Conservation (phyloP, 1,284 basidiomycete genomes). For the Tausonia pullulans region DNA sequence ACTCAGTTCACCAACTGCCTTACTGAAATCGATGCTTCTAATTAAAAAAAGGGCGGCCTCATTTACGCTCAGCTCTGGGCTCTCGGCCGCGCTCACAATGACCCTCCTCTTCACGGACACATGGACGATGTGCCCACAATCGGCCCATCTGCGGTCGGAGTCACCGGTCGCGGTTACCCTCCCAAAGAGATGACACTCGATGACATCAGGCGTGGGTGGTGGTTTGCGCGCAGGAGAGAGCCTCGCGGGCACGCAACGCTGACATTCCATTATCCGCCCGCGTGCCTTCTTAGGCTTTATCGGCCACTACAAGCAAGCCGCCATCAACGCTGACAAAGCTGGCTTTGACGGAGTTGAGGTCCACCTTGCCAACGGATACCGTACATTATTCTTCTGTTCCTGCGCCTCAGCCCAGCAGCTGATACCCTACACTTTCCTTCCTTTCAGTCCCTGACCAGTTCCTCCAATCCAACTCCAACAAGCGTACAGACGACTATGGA, state of each 20-base stretch:
- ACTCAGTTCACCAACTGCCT: background rate
- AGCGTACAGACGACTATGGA: slow-evolving; percentile 50
- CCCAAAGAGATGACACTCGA: slow-evolving; percentile 22
- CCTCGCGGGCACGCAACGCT: background rate
- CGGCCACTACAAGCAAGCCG: slow-evolving; percentile 40
- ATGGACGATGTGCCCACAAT: background rate
- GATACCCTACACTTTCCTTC: background rate
- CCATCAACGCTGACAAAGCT: slow-evolving; percentile 45
- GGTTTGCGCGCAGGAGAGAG: too few relatives aligned
- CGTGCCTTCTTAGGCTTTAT: slow-evolving; percentile 30
- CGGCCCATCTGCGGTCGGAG: background rate
- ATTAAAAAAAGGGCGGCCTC: slow-evolving; percentile 27
- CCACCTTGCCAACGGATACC: slow-evolving; percentile 30
- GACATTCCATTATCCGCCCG: background rate
- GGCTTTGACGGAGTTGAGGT: slow-evolving; percentile 57
- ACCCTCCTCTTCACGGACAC: background rate
- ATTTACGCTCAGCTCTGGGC: slow-evolving; percentile 46
- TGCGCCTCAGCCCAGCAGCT: background rate
- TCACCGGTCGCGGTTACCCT: slow-evolving; percentile 2
- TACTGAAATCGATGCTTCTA: background rate
- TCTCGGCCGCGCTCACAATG: slow-evolving; percentile 37
- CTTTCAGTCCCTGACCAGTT: slow-evolving; percentile 39
- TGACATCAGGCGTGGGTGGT: slow-evolving; percentile 25
- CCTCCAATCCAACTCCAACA: slow-evolving; percentile 44
- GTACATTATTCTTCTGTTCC: slow-evolving; percentile 10